These are phyloP conservation scores for Acanthamoeba culbertsoni DNA, from an alignment of 208 protist species.

Conservation along the genomic window DNA sequence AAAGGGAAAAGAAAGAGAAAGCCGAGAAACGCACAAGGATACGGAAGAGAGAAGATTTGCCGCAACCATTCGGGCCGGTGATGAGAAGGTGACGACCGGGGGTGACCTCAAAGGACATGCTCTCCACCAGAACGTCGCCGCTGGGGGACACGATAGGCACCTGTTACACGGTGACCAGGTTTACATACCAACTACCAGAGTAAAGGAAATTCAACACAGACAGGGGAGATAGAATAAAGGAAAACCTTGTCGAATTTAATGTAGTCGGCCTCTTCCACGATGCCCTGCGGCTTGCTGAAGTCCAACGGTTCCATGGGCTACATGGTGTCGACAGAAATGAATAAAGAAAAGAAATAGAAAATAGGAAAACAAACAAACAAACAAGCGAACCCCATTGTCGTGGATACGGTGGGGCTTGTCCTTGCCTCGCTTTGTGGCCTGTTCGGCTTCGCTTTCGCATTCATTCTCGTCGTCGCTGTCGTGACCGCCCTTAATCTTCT, in stretches of 20 bases:
- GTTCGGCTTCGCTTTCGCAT: background rate
- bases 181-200: no score
- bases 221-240: background rate
- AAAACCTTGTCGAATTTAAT: background rate
- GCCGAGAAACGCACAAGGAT: constrained; percentile 56
- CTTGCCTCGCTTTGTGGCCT: no score
- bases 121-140: constrained; percentile 62
- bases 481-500: background rate
- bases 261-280: background rate
- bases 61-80: constrained; percentile 66
- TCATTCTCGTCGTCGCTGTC: background rate
- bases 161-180: background rate
- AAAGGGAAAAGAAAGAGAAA: background rate
- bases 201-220: background rate
- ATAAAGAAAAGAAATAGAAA: background rate
- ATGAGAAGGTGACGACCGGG: constrained; percentile 36
- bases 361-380: background rate
- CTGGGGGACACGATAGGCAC: constrained; percentile 76
- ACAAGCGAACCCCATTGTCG: background rate
- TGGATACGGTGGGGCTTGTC: background rate
- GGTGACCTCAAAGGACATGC: constrained; percentile 53
- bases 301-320: background rate
- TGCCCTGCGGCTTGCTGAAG: background rate
- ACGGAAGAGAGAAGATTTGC: constrained; percentile 67
- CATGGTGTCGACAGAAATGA: background rate